Conservation (phyloP, 1,284 basidiomycete genomes). For the Malassezia brasiliensis region DNA sequence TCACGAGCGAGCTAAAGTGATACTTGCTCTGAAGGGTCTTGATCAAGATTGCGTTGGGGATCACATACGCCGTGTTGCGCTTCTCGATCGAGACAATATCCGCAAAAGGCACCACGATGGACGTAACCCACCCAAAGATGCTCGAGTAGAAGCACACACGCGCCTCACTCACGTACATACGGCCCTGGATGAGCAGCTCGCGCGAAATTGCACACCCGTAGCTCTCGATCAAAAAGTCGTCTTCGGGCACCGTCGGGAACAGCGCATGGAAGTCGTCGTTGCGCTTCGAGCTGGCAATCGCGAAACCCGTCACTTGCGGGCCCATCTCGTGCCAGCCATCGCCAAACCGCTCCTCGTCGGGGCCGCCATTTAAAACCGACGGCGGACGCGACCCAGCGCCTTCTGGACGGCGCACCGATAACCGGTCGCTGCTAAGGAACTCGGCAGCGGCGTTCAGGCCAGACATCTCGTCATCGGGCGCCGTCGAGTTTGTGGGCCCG, state of each 20-base stretch:
- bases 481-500: background rate
- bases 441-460: slow-evolving; percentile 11
- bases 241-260: slow-evolving; percentile 75
- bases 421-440: slow-evolving; percentile 1
- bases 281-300: slow-evolving; percentile 85
- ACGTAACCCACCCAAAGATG: slow-evolving; percentile 97
- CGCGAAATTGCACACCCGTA: slow-evolving; percentile 93
- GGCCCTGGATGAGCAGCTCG: slow-evolving; percentile 91
- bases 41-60: slow-evolving; percentile 91
- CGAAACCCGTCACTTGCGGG: slow-evolving; percentile 60
- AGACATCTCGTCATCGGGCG: background rate
- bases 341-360: background rate
- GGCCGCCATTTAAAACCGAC: background rate
- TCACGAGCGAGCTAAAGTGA: slow-evolving; percentile 89
- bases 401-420: background rate
- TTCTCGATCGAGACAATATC: slow-evolving; percentile 87
- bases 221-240: slow-evolving; percentile 96
- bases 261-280: slow-evolving; percentile 92
- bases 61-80: slow-evolving; percentile 96
- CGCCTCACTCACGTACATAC: slow-evolving; percentile 94
- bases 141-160: slow-evolving; percentile 97
- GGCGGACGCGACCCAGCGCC: background rate
- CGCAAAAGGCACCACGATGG: slow-evolving; percentile 83
- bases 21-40: slow-evolving; percentile 68
- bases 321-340: slow-evolving; percentile 29